Evolutionary conservation across 1,284 basidiomycete species (phyloP).

Genomic region (Malassezia vespertilionis): DNA sequence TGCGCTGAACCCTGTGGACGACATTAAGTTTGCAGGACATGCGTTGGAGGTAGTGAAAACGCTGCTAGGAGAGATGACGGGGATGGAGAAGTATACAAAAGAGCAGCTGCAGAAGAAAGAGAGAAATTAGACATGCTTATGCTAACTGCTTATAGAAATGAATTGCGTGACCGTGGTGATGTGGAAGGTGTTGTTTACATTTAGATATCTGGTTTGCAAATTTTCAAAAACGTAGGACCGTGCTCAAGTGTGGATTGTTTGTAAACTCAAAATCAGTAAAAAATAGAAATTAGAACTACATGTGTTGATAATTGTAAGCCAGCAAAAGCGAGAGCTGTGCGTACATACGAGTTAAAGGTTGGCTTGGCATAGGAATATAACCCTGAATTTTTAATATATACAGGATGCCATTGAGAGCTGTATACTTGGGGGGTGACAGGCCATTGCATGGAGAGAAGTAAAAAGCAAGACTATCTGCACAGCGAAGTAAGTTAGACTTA

Average conservation of each 20-base stretch:
- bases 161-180: neutral
- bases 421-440: neutral
- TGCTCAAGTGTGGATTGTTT: neutral
- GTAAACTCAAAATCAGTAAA: neutral
- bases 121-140: neutral
- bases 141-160: neutral
- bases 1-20: neutral
- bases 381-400: neutral
- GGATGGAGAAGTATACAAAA: too few species aligned
- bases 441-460: neutral
- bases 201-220: neutral
- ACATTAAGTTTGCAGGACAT: neutral
- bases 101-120: neutral
- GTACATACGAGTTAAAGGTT: neutral
- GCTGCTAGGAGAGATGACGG: neutral
- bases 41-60: neutral
- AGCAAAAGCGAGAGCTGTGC: neutral
- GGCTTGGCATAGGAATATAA: neutral
- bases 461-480: neutral
- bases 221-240: neutral
- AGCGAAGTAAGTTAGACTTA: neutral
- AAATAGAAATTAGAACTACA: neutral
- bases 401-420: neutral
- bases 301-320: neutral
- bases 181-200: neutral